Evolutionary conservation across 2,329 filamentous ascomycete species (phyloP), one percentile per base, ranked within the genome.

Genomic region (Daldinia eschscholtzii): DNA sequence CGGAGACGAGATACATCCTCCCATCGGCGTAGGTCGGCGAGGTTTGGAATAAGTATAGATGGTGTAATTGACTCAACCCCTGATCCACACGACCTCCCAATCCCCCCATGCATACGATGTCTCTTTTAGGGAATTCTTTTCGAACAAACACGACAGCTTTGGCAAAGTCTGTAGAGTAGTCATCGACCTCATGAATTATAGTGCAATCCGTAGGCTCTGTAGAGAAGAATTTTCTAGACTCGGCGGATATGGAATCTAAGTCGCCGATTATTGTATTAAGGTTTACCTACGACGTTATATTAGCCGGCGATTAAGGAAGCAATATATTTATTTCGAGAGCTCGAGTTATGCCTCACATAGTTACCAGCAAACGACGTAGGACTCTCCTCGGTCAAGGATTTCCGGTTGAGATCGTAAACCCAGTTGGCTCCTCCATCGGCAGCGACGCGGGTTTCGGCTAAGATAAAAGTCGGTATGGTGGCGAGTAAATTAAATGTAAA

Each of bases 31-130:
- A 86, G 26, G 76, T 78, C 0, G 84, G 81, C 50, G 74, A 77
- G 10, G 70, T 73, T 76, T 91, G 88, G 78, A 88, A 89, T 56
- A 88, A 80, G 73, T 89, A 94, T 52, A 98, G 85, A 77, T 98
- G 93, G 78, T 97, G 93, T 59, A 99, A 86, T 75, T 97, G 90
- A 64, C 93, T 94, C 55, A 99, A 86, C 1, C 92, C 95, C 79
- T 99, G 96, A 80, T 99, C 96, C 15, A 98, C 92, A 33, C 96
- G 90, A 6, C 96, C 96, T 48, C 93, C 93, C 0, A 98, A 86
- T 1, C 94, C 93, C 44, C 95, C 94, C 6, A 98, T 82, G 41
- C 92, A 89, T 12, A 97, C 84, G n/a, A 97, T 89, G 75, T 95
- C 87, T 15, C 44, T 71, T 15, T 70, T 64, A 5, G 74, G 71